Evolutionary conservation across 2,329 filamentous ascomycete species (phyloP).

Genomic region (Fusarium sp.): DNA sequence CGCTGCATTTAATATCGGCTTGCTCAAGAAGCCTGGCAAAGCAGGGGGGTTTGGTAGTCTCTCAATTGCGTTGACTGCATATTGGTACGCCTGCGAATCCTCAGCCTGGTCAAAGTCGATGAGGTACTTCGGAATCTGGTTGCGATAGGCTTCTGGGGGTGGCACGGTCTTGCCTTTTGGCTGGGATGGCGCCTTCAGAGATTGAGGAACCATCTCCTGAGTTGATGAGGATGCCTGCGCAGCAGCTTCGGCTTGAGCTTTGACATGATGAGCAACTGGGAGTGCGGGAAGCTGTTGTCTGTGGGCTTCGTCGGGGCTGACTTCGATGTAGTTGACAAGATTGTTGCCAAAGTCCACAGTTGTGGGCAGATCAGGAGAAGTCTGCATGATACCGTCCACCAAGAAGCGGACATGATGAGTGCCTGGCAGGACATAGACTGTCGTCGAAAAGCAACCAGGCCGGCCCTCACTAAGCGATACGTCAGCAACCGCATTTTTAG

Average conservation of each 20-base stretch:
- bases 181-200: slow-evolving; percentile 40
- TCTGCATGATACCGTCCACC: slow-evolving; percentile 92
- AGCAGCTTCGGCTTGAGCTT: slow-evolving; percentile 22
- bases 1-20: slow-evolving; percentile 92
- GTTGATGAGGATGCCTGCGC: slow-evolving; percentile 12
- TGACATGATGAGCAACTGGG: slow-evolving; percentile 48
- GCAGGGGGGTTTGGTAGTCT: slow-evolving; percentile 86
- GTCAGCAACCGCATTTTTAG: slow-evolving; percentile 30
- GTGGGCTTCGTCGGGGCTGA: slow-evolving; percentile 77
- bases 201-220: slow-evolving; percentile 11
- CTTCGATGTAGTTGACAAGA: slow-evolving; percentile 97
- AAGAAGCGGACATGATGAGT: slow-evolving; percentile 98
- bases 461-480: slow-evolving; percentile 59
- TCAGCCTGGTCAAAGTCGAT: slow-evolving; percentile 88
- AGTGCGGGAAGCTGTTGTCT: slow-evolving; percentile 46
- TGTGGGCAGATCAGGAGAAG: slow-evolving; percentile 86
- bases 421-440: slow-evolving; percentile 86
- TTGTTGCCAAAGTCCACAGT: slow-evolving; percentile 99
- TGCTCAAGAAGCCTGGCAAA: slow-evolving; percentile 89
- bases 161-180: slow-evolving; percentile 66
- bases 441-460: slow-evolving; percentile 76
- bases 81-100: slow-evolving; percentile 77
- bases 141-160: slow-evolving; percentile 71
- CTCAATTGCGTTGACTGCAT: slow-evolving; percentile 78
- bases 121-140: slow-evolving; percentile 84